phyloP scores from a whole-genome alignment of 257 asterid genomes.

The Capsicum rhomboideum region DNA sequence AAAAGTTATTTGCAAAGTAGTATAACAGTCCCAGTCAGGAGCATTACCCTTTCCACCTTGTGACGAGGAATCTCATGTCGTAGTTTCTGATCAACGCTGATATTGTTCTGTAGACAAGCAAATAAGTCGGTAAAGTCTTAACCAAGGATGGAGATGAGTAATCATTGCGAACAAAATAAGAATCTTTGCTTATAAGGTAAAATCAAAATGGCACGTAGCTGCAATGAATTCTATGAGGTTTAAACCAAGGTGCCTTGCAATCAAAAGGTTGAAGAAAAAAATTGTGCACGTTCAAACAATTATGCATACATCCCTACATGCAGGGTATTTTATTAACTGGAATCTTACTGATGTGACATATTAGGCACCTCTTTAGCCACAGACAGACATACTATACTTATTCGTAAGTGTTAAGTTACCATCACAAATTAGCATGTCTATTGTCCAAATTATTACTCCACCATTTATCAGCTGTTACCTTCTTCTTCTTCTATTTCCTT shows the following conservation, averaged over 20 bases:
- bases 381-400: neutral
- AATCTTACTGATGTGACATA: neutral
- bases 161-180: neutral
- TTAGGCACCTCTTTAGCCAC: neutral
- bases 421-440: neutral
- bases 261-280: neutral
- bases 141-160: neutral
- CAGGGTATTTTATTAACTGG: neutral
- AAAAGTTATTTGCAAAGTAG: neutral
- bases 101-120: conserved; percentile 41
- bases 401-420: neutral
- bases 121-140: neutral
- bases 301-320: neutral
- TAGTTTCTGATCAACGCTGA: conserved; percentile 41
- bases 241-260: neutral
- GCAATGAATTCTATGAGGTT: neutral
- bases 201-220: neutral
- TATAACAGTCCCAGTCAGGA: neutral
- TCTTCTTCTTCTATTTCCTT: neutral
- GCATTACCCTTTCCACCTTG: conserved; percentile 48
- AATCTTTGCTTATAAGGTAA: neutral
- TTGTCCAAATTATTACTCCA: neutral
- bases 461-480: conserved; percentile 29
- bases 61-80: conserved; percentile 88
- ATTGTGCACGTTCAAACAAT: neutral